Evolutionary conservation across 139 green algal genomes (phyloP), one percentile per base, ranked within the genome.

Genomic region (Desmodesmus armatus): DNA sequence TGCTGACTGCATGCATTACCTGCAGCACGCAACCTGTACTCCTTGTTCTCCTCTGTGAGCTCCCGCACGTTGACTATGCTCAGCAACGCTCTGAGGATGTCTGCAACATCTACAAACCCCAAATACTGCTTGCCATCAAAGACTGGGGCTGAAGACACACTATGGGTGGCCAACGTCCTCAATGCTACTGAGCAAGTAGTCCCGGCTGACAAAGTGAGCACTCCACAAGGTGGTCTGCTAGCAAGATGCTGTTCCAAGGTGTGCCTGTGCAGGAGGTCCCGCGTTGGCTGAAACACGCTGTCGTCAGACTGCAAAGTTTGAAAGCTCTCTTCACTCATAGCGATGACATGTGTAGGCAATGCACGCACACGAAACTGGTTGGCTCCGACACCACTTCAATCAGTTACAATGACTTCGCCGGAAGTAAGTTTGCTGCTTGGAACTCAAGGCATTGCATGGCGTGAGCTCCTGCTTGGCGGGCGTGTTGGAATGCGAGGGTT

Each of bases 81-180:
- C 3, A 90, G 49, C 9, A 90, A 62, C 27, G 83, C 47, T 25
- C 71, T 33, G 13, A 90, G 74, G 33, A 90, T 63, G 44, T 90
- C 87, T 35, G 31, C 47, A 44, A 74, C 37, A 47, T 88, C 81
- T 17, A 90, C 29, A 33, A 90, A 90, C 19, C 87, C 87, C 13
- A 81, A 51, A 73, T 74, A 90, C 33, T 3, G 60, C 35, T 19
- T 40, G 11, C 31, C 44, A 37, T 82, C 81, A 76, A 90, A 88
- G 15, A 90, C 37, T 29, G 87, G 87, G 0, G 72, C 74, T 31
- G 63, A 83, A 27, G 51, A 62, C n/a, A 90, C 85, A 9, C 65
- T 60, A 33, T 65, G 49, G 15, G 58, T 72, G 15, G 78, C 87
- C 13, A 90, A 72, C 11, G 55, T 55, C 11, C 53, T 51, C 53